phyloP scores from a whole-genome alignment of 192 early-diverging fungal species.

The Physocladia obscura region DNA sequence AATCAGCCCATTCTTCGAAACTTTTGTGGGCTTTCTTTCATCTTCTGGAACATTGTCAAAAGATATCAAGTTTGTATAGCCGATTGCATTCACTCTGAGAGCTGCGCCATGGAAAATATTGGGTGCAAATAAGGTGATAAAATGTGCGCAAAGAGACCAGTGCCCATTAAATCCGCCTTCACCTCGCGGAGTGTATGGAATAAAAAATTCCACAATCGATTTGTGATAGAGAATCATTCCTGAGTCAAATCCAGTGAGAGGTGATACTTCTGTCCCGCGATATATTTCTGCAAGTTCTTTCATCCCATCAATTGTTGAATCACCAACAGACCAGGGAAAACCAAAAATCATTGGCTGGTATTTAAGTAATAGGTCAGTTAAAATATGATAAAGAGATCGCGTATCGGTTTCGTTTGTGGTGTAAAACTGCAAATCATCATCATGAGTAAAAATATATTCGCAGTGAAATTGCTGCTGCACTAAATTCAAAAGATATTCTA shows the following conservation, averaged over 20 bases:
- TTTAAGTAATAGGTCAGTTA: constrained; percentile 15
- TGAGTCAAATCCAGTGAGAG: constrained; percentile 36
- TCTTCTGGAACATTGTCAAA: constrained; percentile 30
- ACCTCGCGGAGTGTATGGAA: constrained; percentile 34
- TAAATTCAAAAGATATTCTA: constrained; percentile 17
- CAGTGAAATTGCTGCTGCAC: constrained; percentile 8
- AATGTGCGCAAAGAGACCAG: constrained; percentile 39
- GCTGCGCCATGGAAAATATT: constrained; percentile 15
- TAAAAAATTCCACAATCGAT: constrained; percentile 36
- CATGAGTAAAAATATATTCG: constrained; percentile 40
- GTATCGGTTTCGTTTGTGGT: not conserved
- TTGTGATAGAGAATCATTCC: constrained; percentile 39
- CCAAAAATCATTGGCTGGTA: constrained; percentile 33
- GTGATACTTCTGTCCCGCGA: constrained; percentile 18
- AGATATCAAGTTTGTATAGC: constrained; percentile 28
- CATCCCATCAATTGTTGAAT: constrained; percentile 23
- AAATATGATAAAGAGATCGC: not conserved
- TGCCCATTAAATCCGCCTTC: constrained; percentile 35
- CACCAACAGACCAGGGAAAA: constrained; percentile 37
- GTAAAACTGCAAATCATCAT: constrained; percentile 29
- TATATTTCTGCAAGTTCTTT: constrained; percentile 12
- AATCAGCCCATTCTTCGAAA: constrained; percentile 18
- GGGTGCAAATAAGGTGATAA: constrained; percentile 31
- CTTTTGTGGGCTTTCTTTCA: constrained; percentile 15
- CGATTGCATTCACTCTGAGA: constrained; percentile 26